These are phyloP conservation scores for Primulina eburnea DNA, from an alignment of 257 asterid species.

Conservation along the genomic window DNA sequence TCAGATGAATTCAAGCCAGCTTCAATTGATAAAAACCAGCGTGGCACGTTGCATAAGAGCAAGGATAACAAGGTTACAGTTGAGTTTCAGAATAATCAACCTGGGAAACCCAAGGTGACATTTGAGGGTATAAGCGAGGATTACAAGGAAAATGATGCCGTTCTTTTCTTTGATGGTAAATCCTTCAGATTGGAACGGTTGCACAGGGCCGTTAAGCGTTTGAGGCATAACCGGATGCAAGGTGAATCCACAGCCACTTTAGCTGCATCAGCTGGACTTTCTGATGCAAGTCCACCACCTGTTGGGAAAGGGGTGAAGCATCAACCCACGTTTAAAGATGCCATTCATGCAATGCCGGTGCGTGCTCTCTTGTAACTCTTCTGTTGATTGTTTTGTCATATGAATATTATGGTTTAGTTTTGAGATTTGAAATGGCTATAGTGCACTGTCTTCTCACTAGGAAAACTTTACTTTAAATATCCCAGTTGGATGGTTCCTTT, in stretches of 20 bases:
- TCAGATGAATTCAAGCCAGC: constrained; percentile 99
- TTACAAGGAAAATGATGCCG: constrained; percentile 92
- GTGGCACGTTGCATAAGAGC: constrained; percentile 80
- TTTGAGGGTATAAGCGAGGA: constrained; percentile 95
- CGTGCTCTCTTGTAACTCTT: constrained; percentile 28
- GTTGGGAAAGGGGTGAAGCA: constrained; percentile 52
- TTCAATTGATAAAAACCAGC: constrained; percentile 83
- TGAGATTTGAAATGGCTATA: constrained; percentile 13
- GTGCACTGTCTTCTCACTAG: not conserved
- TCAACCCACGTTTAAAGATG: constrained; percentile 51
- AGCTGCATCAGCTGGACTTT: constrained; percentile 34
- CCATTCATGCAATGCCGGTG: constrained; percentile 55
- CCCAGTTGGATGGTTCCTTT: not conserved
- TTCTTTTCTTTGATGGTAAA: constrained; percentile 82
- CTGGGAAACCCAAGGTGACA: constrained; percentile 80
- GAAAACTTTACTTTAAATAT: too few relatives aligned
- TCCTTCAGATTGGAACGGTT: constrained; percentile 79
- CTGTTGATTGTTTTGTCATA: not conserved
- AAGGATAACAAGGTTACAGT: constrained; percentile 85
- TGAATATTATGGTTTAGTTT: not conserved
- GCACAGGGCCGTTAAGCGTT: constrained; percentile 87
- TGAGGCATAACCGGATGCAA: constrained; percentile 70
- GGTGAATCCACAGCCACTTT: constrained; percentile 62
- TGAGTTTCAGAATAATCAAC: constrained; percentile 80
- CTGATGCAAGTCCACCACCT: constrained; percentile 62